phyloP scores from a whole-genome alignment of 352 stramenopile genomes.

The Phytophthora sp. region DNA sequence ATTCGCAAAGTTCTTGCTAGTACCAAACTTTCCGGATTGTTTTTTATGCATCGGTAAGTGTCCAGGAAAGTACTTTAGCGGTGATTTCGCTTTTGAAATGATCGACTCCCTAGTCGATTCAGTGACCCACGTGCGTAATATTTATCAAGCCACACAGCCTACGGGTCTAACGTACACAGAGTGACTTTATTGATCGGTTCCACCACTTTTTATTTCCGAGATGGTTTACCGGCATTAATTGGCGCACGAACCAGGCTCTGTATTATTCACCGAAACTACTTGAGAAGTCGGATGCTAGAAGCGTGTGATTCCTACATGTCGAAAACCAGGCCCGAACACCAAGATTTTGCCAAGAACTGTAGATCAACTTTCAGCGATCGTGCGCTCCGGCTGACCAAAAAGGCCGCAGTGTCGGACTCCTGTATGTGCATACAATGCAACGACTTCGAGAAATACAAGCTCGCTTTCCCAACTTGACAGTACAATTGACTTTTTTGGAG shows the following conservation, averaged over 20 bases:
- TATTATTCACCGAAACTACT: conserved; percentile 30
- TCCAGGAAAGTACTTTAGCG: conserved; percentile 1
- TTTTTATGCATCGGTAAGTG: conserved; percentile 16
- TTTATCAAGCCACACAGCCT: not conserved
- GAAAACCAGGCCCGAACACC: not conserved
- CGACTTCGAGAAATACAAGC: conserved; percentile 2
- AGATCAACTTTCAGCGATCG: conserved; percentile 19
- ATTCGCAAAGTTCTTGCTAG: conserved; percentile 19
- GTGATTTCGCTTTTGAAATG: conserved; percentile 27
- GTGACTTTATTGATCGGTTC: conserved; percentile 34
- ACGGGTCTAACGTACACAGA: conserved; percentile 10
- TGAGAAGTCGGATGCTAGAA: not conserved
- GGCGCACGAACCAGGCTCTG: conserved; percentile 33
- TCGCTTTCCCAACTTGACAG: conserved; percentile 1
- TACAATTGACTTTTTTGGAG: conserved; percentile 19
- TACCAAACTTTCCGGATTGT: conserved; percentile 28
- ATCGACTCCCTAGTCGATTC: conserved; percentile 22
- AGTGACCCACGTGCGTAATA: not conserved
- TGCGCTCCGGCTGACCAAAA: not conserved
- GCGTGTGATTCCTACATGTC: conserved; percentile 16
- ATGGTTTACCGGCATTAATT: conserved; percentile 27
- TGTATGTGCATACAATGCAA: conserved; percentile 11
- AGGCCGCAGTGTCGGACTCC: not conserved
- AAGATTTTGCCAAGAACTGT: conserved; percentile 20
- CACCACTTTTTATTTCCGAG: conserved; percentile 41